Evolutionary conservation across 23 red algal species (phyloP), one percentile per base, ranked within the genome.

Genomic region (Gracilaria vermiculophylla): DNA sequence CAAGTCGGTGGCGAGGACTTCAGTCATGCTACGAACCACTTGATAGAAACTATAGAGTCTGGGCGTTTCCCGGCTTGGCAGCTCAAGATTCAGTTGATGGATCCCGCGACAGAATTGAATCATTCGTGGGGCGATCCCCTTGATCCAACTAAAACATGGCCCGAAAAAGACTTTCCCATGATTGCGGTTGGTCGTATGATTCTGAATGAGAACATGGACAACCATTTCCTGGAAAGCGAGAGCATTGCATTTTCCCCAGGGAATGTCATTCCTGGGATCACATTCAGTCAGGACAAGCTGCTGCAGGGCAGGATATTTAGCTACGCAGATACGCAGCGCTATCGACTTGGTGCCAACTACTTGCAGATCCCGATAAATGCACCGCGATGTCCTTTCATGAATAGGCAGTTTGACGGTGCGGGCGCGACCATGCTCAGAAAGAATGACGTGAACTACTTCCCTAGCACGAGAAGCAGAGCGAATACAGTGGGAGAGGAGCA

Each of bases 291-390:
- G 33, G 96, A 98, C 81, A 98, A 98, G 49, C 53, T 98, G 64
- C 88, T 98, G 15, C 96, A 98, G 53, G 89, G 86, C 14, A 92
- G 96, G 21, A 88, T 98, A 21, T 95, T 98, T 71, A 92, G 85
- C 31, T 98, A 98, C 57, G 85, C 86, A 53, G 96, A 98, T 71
- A 98, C 96, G 62, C 96, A 98, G 84, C 89, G 96, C 24, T 95
- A 98, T 80, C 92, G 96, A 14, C 84, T 98, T 12, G 96, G 96
- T 1, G 88, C 92, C 19, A 98, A 98, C 54, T 98, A 98, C 41
- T 53, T 95, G 55, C 83, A 94, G 41, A 83, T 98, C 29, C 96
- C 96, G 27, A 98, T 98, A 53, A 98, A 98, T 81, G 87, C 92
- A 2, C 96, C 96, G 31, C 67, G 84, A 36, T 88, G 84, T 45